Base-by-base conservation (phyloP, 257 asterid genomes). In the Schizonepeta tenuifolia region DNA sequence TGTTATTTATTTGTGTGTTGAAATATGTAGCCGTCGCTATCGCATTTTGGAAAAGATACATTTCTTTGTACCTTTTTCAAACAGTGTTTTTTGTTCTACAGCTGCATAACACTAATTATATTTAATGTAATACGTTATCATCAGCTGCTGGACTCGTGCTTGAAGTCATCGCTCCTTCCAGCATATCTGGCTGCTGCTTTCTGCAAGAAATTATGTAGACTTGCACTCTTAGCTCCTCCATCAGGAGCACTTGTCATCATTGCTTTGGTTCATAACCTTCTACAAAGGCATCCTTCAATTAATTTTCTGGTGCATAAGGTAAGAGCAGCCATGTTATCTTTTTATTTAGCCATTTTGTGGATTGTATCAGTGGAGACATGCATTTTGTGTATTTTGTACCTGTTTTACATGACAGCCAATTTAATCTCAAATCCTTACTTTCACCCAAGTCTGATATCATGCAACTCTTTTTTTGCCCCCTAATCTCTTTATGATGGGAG, bases 111-210 rank as follows among this genome's bases (percentile, higher is more conserved):
- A 49, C 69, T 81, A 58, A 75, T 57, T 56, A 28, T 60, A 38
- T 26, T 65, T 26, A 28, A 38, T 63, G 26, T 44, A 59, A 40
- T 33, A 15, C 70, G 35, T 57, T 66, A 57, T 81, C 47, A 60
- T 63, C 95, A 94, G 99, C 97, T 95, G 72, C 86, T 95, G 72
- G 99, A 95, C 81, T 87, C 94, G 11, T 88, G 98, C 87, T 82
- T 95, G 86, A 95, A 88, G 77, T 95, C 99, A 60, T 84, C 98
- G 15, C 96, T 92, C 74, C 96, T 95, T 81, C 97, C 99, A 9
- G 98, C 99, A 15, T 92, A 95, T 83, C 82, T 92, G 85, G 95
- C 97, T 40, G 95, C 98, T 79, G 86, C 98, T 41, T 95, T 91
- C 79, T 90, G 96, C 77, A 95, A 95, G 86, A 95, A 86, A 78